These are phyloP conservation scores for Hanseniaspora nectarophila DNA, from an alignment of 805 yeast species.

Conservation along the genomic window DNA sequence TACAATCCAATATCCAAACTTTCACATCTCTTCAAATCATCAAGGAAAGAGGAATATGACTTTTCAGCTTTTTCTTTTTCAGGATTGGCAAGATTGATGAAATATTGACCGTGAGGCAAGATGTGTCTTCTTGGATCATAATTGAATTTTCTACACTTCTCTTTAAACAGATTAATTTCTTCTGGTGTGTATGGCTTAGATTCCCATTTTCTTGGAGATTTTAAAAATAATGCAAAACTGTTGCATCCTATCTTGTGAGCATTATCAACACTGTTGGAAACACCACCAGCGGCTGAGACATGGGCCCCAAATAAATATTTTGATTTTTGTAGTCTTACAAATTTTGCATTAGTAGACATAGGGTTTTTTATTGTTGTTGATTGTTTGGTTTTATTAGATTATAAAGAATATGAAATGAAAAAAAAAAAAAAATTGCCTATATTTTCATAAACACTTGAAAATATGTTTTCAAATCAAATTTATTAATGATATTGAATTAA, in stretches of 20 bases:
- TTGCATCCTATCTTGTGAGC: conserved; percentile 48
- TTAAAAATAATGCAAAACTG: conserved; percentile 80
- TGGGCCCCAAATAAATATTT: conserved; percentile 75
- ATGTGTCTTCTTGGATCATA: conserved; percentile 69
- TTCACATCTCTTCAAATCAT: conserved; percentile 82
- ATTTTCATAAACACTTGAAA: too few relatives aligned
- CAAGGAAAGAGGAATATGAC: conserved; percentile 66
- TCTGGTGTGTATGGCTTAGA: conserved; percentile 61
- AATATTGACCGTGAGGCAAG: conserved; percentile 89
- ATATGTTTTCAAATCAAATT: background rate
- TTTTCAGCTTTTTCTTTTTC: conserved; percentile 66
- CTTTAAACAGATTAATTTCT: conserved; percentile 56
- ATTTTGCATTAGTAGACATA: background rate
- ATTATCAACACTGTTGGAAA: conserved; percentile 54
- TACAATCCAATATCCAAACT: conserved; percentile 70
- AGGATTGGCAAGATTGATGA: conserved; percentile 86
- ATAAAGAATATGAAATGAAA: too few relatives aligned
- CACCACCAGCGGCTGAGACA: conserved; percentile 70
- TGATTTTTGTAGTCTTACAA: conserved; percentile 18
- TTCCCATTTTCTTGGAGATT: conserved; percentile 84
- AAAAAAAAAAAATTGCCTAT: too few relatives aligned
- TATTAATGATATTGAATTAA: background rate
- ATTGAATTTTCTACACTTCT: conserved; percentile 47
- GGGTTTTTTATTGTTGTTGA: background rate
- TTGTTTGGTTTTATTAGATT: background rate